Base-by-base conservation (phyloP, 768 basidiomycete species). In the Trametes cinnabarina region DNA sequence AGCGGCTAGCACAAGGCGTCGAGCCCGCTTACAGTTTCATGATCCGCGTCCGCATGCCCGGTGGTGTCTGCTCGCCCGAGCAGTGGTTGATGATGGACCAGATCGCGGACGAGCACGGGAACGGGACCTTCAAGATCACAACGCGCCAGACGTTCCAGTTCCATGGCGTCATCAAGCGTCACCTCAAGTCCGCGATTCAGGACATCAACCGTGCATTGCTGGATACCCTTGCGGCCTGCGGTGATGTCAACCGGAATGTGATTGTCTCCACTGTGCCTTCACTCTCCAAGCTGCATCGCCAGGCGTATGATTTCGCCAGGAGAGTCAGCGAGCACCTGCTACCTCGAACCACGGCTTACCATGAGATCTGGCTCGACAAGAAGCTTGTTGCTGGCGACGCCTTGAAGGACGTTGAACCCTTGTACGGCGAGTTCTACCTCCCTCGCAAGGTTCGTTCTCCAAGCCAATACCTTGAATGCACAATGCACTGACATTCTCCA, bases 291-390 rank as follows among this genome's bases (percentile, higher is more conserved):
- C 77, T 97, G 28, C 97, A 99, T 74, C 73, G 74, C 20, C 82
- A 88, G 71, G 92, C 94, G 14, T 93, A 84, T 67, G 80, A 87
- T 37, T 97, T 98, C 66, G 82, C 93, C 1, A 92, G 88, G 67
- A 77, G 79, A 57, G 82, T 95, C 68, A 94, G 92, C 73, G 84
- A 86, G 59, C 87, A 91, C 68, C 82, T 99, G 40, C 79, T 97
- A 32, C 97, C 97, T 20, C 81, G 85, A 43, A 98, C 95, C 4
- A 85, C 86, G 4, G 97, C 97, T 5, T 98, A 99, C 71, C 93
- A 98, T 69, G 97, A 99, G 74, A 98, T 99, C 62, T 99, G 96
- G 96, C 79, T 98, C 41, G 94, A 98, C 77, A 95, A 97, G 78
- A 97, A 97, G 77, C 75, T 94, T 65, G 89, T 99, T 49, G 92